Conservation (phyloP, 2,329 filamentous ascomycete genomes). For the Sclerotinia glacialis region DNA sequence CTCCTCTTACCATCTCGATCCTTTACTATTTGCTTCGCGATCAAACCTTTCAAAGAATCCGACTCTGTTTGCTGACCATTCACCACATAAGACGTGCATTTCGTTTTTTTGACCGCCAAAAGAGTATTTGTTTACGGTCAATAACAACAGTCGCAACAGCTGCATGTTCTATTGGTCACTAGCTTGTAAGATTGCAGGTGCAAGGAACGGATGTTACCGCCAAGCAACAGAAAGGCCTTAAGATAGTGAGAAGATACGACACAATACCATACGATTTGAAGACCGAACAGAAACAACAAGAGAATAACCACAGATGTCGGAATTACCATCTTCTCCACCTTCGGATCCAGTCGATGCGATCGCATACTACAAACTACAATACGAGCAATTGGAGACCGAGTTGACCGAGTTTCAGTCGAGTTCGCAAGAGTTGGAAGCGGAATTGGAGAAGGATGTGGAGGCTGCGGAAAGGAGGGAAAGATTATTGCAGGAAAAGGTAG, state of each 20-base stretch:
- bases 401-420: constrained; percentile 91
- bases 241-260: constrained; percentile 21
- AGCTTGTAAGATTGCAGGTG: constrained; percentile 5
- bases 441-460: constrained; percentile 94
- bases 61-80: neutral
- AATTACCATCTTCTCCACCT: constrained; percentile 62
- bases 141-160: constrained; percentile 10
- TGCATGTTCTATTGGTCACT: constrained; percentile 1
- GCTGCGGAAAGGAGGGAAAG: constrained; percentile 91
- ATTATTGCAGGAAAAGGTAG: constrained; percentile 79
- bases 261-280: constrained; percentile 14
- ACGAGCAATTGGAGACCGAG: constrained; percentile 87
- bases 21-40: neutral
- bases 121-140: constrained; percentile 14
- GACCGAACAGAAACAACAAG: constrained; percentile 17
- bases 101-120: neutral
- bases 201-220: constrained; percentile 22
- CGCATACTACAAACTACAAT: constrained; percentile 93
- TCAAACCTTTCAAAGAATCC: neutral
- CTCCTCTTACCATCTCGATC: neutral
- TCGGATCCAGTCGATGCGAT: constrained; percentile 70
- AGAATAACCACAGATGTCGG: constrained; percentile 39
- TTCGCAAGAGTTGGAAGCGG: constrained; percentile 88
- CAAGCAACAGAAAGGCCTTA: constrained; percentile 15
- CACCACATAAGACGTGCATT: neutral